Percentiles rank a stretch among this genome's conserved stretches.
Evolutionary conservation across 208 protist genomes (phyloP).

Genomic region (Histomonas meleagridis): DNA sequence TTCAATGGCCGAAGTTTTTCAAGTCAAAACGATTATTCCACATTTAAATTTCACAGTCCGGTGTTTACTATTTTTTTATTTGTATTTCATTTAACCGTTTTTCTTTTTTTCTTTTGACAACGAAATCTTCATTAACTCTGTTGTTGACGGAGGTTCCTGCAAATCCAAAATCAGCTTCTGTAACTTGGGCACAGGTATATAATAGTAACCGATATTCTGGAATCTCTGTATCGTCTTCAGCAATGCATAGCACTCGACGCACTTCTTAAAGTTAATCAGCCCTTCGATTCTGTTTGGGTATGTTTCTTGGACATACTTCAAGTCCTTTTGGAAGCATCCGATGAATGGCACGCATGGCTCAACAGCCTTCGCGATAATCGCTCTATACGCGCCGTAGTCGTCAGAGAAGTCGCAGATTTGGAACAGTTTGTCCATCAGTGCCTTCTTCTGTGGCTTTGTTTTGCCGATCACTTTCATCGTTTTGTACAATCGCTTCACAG

Average conservation of each 20-base stretch:
- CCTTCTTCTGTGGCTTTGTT: background rate
- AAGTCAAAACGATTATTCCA: too few species aligned
- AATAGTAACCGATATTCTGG: background rate
- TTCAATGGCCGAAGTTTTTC: too few species aligned
- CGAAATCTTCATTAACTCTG: background rate
- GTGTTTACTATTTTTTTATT: too few species aligned
- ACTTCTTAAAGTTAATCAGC: slow-evolving; percentile 20
- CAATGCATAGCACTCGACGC: background rate
- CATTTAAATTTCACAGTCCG: too few species aligned
- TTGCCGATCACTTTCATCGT: background rate
- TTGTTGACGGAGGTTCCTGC: background rate
- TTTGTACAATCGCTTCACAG: background rate
- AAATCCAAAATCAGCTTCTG: background rate
- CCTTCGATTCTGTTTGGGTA: background rate
- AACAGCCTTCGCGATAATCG: background rate
- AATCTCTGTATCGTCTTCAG: background rate
- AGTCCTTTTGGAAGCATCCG: background rate
- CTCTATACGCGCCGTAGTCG: background rate
- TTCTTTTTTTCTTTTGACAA: background rate
- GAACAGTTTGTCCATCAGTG: background rate
- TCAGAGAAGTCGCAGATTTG: background rate
- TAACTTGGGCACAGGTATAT: background rate
- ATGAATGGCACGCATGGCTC: background rate
- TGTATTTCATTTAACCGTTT: too few species aligned
- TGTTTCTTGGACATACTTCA: background rate